A percentile compares a stretch with the other conserved stretches of the same genome.
Conservation (phyloP, 352 stramenopile genomes). For the Pythium vanterpoolii region DNA sequence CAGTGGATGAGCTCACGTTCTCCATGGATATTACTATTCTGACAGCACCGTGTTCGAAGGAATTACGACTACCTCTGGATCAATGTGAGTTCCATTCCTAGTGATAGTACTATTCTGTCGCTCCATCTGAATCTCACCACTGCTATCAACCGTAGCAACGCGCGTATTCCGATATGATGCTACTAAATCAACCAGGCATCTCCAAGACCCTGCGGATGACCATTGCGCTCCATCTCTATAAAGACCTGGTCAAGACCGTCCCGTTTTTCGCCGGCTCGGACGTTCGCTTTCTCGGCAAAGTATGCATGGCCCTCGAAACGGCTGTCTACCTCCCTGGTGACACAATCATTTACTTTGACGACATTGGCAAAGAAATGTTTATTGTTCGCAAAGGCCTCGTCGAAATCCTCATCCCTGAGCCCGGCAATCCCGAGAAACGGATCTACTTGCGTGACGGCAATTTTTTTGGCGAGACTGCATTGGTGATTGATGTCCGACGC, state of each 20-base stretch:
- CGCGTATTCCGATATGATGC: constrained; percentile 84
- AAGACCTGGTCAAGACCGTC: constrained; percentile 74
- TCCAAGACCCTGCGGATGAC: constrained; percentile 73
- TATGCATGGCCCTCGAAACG: constrained; percentile 72
- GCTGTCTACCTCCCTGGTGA: constrained; percentile 74
- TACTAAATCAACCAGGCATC: constrained; percentile 74
- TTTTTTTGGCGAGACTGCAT: constrained; percentile 73
- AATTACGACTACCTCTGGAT: constrained; percentile 88
- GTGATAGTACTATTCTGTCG: background rate
- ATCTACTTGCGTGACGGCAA: constrained; percentile 75
- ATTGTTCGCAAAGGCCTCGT: constrained; percentile 85
- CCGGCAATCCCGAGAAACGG: constrained; percentile 44
- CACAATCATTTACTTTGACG: constrained; percentile 78
- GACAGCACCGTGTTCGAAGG: constrained; percentile 64
- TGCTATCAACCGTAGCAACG: constrained; percentile 49
- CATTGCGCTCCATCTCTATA: constrained; percentile 79
- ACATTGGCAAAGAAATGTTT: constrained; percentile 86
- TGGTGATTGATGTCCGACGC: constrained; percentile 76
- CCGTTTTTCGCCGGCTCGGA: constrained; percentile 79
- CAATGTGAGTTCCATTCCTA: constrained; percentile 41
- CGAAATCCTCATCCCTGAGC: constrained; percentile 62
- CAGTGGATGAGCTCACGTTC: background rate
- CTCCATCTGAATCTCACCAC: no score
- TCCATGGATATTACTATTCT: background rate
- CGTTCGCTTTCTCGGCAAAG: constrained; percentile 70